Evolutionary conservation across 495 filamentous ascomycete species (phyloP), one percentile per base, ranked within the genome.

Genomic region (Daldinia loculata): DNA sequence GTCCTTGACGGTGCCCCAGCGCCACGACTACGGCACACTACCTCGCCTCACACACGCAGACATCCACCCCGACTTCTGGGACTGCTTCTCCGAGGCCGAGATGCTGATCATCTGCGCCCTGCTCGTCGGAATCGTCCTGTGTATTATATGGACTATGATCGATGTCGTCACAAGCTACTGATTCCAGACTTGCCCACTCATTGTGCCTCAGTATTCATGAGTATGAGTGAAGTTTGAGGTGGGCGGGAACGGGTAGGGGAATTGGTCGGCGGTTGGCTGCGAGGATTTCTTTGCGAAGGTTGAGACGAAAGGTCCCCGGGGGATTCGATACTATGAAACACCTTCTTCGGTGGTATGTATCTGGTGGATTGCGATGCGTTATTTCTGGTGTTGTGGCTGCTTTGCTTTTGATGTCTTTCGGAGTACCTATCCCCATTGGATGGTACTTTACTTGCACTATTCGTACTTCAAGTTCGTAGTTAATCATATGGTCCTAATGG

Each of bases 31-130:
- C 30, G 53, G 30, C 3, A 3, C 30, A 6, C 26, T 12, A 14
- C 14, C 30, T 2, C 53, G 7, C 34, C 12, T 0, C 7, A 6
- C 12, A 4, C 50, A 19, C 50, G 50, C 24, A 2, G 26, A 24
- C 29, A 4, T 36, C 12, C 51, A 29, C 15, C 55, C 14, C 11
- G n/a, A 19, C 11, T 51, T 61, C 61, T 63, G 48, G 61, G 61
- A 63, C 61, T 34, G 11, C 30, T 56, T 55, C 34, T 22, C 50
- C 50, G 1, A 41, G 9, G 7, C 2, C 22, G 48, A 63, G 61
- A 63, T 63, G 61, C 2, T 27, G 4, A 5, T 11, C 17, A 59
- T 41, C 36, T 56, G 30, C 17, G 8, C 30, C 53, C 2, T 59
- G 0, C 22, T 43, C 56, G 24, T 9, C 0, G 2, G 1, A 15